Conservation (phyloP, 768 basidiomycete genomes). For the Phlegmacium glaucopus region DNA sequence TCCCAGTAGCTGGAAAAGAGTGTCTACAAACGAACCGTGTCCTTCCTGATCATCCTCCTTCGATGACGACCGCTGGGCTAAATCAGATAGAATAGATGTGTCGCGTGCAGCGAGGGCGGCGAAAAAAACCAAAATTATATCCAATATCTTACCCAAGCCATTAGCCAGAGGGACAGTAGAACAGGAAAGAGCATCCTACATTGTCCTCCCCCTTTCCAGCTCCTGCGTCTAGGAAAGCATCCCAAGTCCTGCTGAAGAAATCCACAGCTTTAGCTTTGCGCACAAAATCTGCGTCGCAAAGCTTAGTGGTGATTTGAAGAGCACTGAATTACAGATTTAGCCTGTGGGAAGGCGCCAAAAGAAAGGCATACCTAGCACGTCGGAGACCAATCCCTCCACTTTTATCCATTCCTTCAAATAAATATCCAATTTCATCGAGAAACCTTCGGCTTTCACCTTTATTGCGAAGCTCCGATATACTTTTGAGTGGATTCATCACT, state of each 20-base stretch:
- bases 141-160: slow-evolving; percentile 47
- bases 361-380: slow-evolving; percentile 55
- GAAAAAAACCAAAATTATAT: slow-evolving; percentile 61
- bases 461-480: slow-evolving; percentile 75
- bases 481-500: slow-evolving; percentile 74
- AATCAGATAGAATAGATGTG: slow-evolving; percentile 47
- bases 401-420: slow-evolving; percentile 74
- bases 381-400: slow-evolving; percentile 51
- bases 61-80: slow-evolving; percentile 36
- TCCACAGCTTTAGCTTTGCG: slow-evolving; percentile 78
- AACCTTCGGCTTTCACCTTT: slow-evolving; percentile 81
- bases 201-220: slow-evolving; percentile 60
- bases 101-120: slow-evolving; percentile 62
- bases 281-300: slow-evolving; percentile 72
- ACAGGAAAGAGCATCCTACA: slow-evolving; percentile 15
- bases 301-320: slow-evolving; percentile 69
- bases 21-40: slow-evolving; percentile 31
- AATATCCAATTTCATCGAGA: slow-evolving; percentile 80
- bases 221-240: slow-evolving; percentile 54
- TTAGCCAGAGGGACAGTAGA: background rate
- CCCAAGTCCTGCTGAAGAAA: slow-evolving; percentile 68
- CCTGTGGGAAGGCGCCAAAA: background rate
- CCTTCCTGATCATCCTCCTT: slow-evolving; percentile 1
- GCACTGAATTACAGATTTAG: slow-evolving; percentile 43
- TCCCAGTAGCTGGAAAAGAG: slow-evolving; percentile 41